Conservation (phyloP, 768 basidiomycete genomes). For the Pholiota conissans region DNA sequence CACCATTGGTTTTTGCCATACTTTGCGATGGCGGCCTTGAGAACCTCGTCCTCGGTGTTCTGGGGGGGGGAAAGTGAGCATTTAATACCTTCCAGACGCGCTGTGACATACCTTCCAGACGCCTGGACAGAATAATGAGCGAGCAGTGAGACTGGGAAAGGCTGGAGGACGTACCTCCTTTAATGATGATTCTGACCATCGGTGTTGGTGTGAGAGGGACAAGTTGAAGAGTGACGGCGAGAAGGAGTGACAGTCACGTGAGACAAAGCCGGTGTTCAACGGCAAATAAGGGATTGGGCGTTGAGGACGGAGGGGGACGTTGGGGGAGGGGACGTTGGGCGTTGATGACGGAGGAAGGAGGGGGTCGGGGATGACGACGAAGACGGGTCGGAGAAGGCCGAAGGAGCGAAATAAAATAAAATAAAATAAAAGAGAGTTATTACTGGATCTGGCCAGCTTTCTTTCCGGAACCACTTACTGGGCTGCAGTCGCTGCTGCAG, state of each 20-base stretch:
- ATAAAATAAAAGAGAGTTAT: conserved; percentile 17
- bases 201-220: conserved; percentile 7
- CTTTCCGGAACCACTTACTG: conserved; percentile 4
- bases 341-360: conserved; percentile 12
- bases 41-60: conserved; percentile 97
- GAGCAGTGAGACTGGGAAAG: background rate
- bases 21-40: conserved; percentile 98
- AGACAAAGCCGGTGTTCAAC: conserved; percentile 6
- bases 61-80: conserved; percentile 27
- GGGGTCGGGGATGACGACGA: background rate
- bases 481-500: background rate
- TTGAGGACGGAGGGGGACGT: conserved; percentile 6
- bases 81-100: conserved; percentile 78
- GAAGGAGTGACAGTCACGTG: conserved; percentile 5
- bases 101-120: no score
- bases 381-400: conserved; percentile 19
- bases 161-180: conserved; percentile 65
- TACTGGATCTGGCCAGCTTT: conserved; percentile 9
- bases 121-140: conserved; percentile 36
- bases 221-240: conserved; percentile 2
- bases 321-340: conserved; percentile 10
- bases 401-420: conserved; percentile 17
- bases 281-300: conserved; percentile 8
- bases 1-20: conserved; percentile 97
- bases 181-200: conserved; percentile 92